Base-by-base conservation (phyloP, 2,329 filamentous ascomycete species). In the Phialophora tarda region DNA sequence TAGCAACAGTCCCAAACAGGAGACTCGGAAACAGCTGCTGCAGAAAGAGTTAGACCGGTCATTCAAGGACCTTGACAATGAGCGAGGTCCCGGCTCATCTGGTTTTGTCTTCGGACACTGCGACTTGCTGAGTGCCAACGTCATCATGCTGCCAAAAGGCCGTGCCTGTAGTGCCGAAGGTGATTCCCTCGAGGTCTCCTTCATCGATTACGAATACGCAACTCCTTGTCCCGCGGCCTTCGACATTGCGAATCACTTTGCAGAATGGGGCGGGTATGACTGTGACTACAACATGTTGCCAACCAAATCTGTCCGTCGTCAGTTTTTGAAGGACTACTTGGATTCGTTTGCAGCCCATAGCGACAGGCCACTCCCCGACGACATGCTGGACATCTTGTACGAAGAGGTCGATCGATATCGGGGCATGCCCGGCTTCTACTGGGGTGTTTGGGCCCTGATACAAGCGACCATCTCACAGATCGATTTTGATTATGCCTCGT, bases 131-230 rank as follows among this genome's bases (percentile, higher is more conserved):
- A 92, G 91, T 77, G 95, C 93, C 72, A 99, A 99, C 77, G 91
- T 99, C 71, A 98, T 99, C 74, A 87, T 97, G 71, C 84, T 92
- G 64, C 89, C 78, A 60, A 67, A 62, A 68, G 65, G 71, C 61
- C 76, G 77, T 50, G 72, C 74, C 47, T 71, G 77, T 32, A 73
- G 73, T 71, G 76, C 74, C 53, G 72, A 78, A 32, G 73, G 77
- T 14, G 75, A 79, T 32, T 77, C 78, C 38, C 76, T 82, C 26
- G 83, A 80, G 2, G 89, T 94, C 63, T 87, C 86, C 75, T 98
- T 99, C 80, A 99, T 99, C 77, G 95, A 99, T 80, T 99, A 98
- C 82, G 95, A 99, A 79, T 99, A 99, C 79, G 93, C 93, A 14
- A 95, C 92, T 4, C 93, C 95, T 2, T 94, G 93, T 0, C 94